Evolutionary conservation across 768 basidiomycete genomes (phyloP).

Genomic region (Lactarius hengduanensis): DNA sequence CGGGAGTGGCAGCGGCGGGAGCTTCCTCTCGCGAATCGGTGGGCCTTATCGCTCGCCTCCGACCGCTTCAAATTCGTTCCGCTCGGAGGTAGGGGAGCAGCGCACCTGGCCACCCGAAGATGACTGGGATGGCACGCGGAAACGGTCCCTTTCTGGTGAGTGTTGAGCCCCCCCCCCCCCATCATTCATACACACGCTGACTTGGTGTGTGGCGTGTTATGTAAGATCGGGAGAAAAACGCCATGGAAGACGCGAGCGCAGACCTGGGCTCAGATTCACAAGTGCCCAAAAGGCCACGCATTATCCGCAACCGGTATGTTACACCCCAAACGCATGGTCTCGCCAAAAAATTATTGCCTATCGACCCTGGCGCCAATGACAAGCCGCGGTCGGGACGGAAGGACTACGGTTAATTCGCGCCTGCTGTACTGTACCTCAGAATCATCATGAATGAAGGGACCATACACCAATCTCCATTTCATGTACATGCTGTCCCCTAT

Average conservation of each 20-base stretch:
- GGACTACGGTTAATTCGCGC: slow-evolving; percentile 39
- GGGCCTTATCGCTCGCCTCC: slow-evolving; percentile 51
- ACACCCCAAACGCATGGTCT: slow-evolving; percentile 40
- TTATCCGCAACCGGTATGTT: slow-evolving; percentile 53
- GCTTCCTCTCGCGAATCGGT: slow-evolving; percentile 57
- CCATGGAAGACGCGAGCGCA: slow-evolving; percentile 37
- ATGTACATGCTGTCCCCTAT: neutral
- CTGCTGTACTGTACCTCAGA: neutral
- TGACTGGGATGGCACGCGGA: slow-evolving; percentile 61
- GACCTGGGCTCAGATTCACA: slow-evolving; percentile 41
- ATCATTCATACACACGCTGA: neutral
- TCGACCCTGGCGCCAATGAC: slow-evolving; percentile 60
- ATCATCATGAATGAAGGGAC: neutral
- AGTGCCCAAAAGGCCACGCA: slow-evolving; percentile 59
- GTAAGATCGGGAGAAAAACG: slow-evolving; percentile 65
- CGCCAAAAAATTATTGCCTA: slow-evolving; percentile 59
- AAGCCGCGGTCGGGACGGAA: slow-evolving; percentile 54
- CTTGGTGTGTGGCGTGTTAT: neutral
- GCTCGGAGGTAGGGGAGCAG: slow-evolving; percentile 22
- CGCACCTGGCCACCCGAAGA: slow-evolving; percentile 45
- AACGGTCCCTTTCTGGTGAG: slow-evolving; percentile 69
- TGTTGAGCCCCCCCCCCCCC: neutral
- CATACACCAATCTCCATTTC: slow-evolving; percentile 1
- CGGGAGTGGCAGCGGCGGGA: slow-evolving; percentile 29
- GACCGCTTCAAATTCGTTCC: slow-evolving; percentile 29